A percentile compares a stretch with the other conserved stretches of the same genome.
These are phyloP conservation scores for Populus tomentosa DNA, from an alignment of 441 rosid species.

Conservation along the genomic window DNA sequence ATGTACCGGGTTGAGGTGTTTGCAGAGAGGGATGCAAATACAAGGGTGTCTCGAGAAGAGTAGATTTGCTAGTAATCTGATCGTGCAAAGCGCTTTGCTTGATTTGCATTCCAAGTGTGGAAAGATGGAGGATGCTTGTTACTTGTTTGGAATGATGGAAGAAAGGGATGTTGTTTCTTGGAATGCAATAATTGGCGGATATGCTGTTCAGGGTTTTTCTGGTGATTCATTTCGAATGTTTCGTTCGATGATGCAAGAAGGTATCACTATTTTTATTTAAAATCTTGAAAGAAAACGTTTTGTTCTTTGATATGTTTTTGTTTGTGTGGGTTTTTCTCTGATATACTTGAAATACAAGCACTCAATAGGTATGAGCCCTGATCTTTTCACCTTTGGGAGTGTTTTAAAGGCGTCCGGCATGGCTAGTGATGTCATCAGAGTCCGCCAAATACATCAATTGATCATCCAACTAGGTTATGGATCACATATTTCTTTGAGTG, in stretches of 20 bases:
- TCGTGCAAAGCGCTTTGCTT: slow-evolving; percentile 63
- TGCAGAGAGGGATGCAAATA: slow-evolving; percentile 56
- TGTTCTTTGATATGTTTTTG: not conserved
- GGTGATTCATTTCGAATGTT: slow-evolving; percentile 45
- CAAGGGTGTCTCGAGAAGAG: slow-evolving; percentile 65
- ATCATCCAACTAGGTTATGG: slow-evolving; percentile 40
- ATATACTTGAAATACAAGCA: slow-evolving; percentile 11
- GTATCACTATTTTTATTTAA: slow-evolving; percentile 23
- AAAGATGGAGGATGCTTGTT: slow-evolving; percentile 40
- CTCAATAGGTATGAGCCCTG: slow-evolving; percentile 50
- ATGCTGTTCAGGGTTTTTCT: slow-evolving; percentile 29
- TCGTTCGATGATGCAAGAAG: slow-evolving; percentile 53
- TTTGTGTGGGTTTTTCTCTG: not conserved
- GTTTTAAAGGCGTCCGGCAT: slow-evolving; percentile 52
- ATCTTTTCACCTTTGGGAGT: slow-evolving; percentile 61
- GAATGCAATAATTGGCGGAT: slow-evolving; percentile 69
- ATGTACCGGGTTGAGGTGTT: slow-evolving; percentile 46
- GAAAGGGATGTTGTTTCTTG: slow-evolving; percentile 56
- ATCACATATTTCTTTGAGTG: slow-evolving; percentile 35
- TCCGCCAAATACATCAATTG: slow-evolving; percentile 53
- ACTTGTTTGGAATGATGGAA: slow-evolving; percentile 45
- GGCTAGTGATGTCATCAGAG: slow-evolving; percentile 26
- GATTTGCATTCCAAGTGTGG: slow-evolving; percentile 64
- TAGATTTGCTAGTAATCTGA: slow-evolving; percentile 43
- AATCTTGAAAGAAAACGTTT: not conserved